These are phyloP conservation scores for Jaapia argillacea DNA, from an alignment of 768 basidiomycete species.

Conservation along the genomic window DNA sequence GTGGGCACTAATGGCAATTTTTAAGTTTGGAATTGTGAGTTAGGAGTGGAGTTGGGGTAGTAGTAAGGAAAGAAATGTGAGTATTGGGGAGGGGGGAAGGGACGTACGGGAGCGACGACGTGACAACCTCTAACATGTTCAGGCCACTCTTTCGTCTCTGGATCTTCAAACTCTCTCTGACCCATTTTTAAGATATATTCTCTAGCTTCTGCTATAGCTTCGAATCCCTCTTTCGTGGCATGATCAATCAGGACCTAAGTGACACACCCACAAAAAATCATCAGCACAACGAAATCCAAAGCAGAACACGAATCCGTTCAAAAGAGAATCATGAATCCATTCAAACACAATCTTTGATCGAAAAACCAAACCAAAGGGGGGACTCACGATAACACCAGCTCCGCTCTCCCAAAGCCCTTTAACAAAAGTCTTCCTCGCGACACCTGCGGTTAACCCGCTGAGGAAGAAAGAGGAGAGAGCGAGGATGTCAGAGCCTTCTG, in stretches of 20 bases:
- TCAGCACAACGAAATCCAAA: too few species aligned
- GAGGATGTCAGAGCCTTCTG: constrained; percentile 40
- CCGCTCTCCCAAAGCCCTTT: constrained; percentile 91
- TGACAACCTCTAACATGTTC: constrained; percentile 46
- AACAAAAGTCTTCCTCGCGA: constrained; percentile 55
- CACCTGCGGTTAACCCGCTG: constrained; percentile 53
- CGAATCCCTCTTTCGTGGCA: constrained; percentile 65
- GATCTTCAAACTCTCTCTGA: constrained; percentile 42
- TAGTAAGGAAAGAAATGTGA: constrained; percentile 7
- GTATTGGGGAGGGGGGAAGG: too few species aligned
- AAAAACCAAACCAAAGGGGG: constrained; percentile 1
- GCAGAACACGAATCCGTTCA: too few species aligned
- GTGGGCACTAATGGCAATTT: constrained; percentile 96
- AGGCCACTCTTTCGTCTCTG: constrained; percentile 21
- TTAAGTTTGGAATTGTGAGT: constrained; percentile 5
- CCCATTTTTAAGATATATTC: constrained; percentile 61
- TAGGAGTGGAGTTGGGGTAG: constrained; percentile 4
- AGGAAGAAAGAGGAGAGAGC: constrained; percentile 84
- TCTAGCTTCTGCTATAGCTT: constrained; percentile 67
- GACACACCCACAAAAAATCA: too few species aligned
- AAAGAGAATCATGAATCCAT: too few species aligned
- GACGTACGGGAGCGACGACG: constrained; percentile 80
- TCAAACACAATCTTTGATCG: constrained; percentile 3
- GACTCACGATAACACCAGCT: constrained; percentile 65
- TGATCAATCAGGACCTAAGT: constrained; percentile 80